Conservation (phyloP, 169 alveolate species). For the Amoebophrya sp. region DNA sequence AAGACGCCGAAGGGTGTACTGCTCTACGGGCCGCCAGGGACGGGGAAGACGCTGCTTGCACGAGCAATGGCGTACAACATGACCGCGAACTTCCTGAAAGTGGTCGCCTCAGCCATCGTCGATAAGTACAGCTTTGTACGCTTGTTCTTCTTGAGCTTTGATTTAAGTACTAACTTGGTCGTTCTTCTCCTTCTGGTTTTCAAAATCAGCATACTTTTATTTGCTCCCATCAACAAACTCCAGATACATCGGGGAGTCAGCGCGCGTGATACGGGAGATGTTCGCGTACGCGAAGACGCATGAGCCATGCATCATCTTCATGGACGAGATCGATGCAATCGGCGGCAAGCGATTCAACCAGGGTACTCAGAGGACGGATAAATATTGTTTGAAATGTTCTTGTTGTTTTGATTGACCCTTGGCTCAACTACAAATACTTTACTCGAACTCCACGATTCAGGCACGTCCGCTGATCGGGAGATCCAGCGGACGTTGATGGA, state of each 20-base stretch:
- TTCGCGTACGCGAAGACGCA: conserved; percentile 96
- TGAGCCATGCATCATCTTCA: conserved; percentile 96
- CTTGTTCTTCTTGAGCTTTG: neutral
- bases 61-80: conserved; percentile 97
- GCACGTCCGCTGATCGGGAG: conserved; percentile 94
- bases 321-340: conserved; percentile 99
- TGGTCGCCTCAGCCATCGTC: conserved; percentile 97
- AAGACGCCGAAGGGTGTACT: conserved; percentile 96
- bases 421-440: too few species aligned
- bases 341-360: conserved; percentile 96
- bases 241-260: conserved; percentile 94
- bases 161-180: neutral
- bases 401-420: too few species aligned
- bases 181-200: neutral
- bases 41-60: conserved; percentile 98
- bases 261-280: conserved; percentile 97
- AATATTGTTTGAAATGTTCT: too few species aligned
- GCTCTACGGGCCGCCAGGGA: conserved; percentile 99
- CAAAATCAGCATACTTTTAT: neutral
- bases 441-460: too few species aligned
- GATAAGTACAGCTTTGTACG: conserved; percentile 67
- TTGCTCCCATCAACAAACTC: neutral
- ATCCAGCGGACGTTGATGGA: conserved; percentile 93
- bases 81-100: conserved; percentile 88
- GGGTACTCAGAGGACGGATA: conserved; percentile 58